These are phyloP conservation scores for Saccharomyces pastorianus DNA, from an alignment of 1,139 yeast genomes.

Conservation along the genomic window DNA sequence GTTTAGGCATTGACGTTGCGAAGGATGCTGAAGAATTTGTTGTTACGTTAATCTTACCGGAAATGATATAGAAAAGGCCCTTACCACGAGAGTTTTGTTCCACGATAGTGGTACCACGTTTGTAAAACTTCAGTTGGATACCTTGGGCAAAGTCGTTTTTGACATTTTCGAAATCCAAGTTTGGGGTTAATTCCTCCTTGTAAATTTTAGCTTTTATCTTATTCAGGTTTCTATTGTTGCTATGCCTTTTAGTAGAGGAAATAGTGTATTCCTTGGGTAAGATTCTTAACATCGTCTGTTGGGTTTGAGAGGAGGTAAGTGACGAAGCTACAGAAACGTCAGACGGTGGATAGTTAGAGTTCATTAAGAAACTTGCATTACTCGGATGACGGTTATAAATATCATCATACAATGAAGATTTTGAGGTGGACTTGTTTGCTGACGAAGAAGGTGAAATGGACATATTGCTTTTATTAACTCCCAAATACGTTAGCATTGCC, in stretches of 20 bases:
- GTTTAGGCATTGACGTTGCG: conserved; percentile 13
- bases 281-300: conserved; percentile 20
- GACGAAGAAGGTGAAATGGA: conserved; percentile 12
- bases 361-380: not conserved
- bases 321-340: conserved; percentile 13
- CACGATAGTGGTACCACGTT: conserved; percentile 50
- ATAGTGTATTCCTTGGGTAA: conserved; percentile 24
- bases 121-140: conserved; percentile 48
- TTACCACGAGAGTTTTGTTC: conserved; percentile 58
- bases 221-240: conserved; percentile 3
- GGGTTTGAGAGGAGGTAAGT: conserved; percentile 16
- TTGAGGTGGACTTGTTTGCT: not conserved
- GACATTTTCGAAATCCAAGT: conserved; percentile 41
- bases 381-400: not conserved
- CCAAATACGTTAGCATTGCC: conserved; percentile 63
- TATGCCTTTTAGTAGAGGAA: conserved; percentile 10
- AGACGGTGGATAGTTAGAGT: not conserved
- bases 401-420: not conserved
- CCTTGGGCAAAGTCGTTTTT: conserved; percentile 59
- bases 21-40: conserved; percentile 19
- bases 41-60: conserved; percentile 64
- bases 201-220: conserved; percentile 12
- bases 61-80: conserved; percentile 73
- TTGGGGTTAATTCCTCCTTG: conserved; percentile 22
- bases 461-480: conserved; percentile 45